A percentile compares a stretch with the other conserved stretches of the same genome.
These are phyloP conservation scores for Komagataella ulmi DNA, from an alignment of 805 yeast species.

Conservation along the genomic window DNA sequence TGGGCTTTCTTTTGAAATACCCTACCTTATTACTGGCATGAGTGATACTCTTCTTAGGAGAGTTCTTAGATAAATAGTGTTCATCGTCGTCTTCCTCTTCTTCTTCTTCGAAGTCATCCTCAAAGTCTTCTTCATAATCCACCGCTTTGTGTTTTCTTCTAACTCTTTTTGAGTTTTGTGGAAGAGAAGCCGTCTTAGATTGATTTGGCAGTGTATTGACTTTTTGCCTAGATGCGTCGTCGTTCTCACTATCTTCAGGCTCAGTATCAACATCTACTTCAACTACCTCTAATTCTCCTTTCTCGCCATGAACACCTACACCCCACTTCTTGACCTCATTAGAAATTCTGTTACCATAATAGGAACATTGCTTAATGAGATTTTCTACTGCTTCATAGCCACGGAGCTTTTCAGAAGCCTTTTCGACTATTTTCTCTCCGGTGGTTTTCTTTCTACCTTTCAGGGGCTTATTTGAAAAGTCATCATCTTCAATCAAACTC, in stretches of 20 bases:
- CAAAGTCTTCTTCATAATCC: slow-evolving; percentile 10
- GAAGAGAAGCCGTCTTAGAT: not conserved
- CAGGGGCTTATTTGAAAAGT: slow-evolving; percentile 22
- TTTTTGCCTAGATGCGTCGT: not conserved
- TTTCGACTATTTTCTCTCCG: slow-evolving; percentile 67
- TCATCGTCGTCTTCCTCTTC: slow-evolving; percentile 8
- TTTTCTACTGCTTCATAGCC: slow-evolving; percentile 95
- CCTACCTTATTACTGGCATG: slow-evolving; percentile 7
- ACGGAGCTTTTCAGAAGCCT: slow-evolving; percentile 52
- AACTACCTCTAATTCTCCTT: slow-evolving; percentile 55
- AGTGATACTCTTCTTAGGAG: not conserved
- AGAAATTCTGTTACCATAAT: slow-evolving; percentile 59
- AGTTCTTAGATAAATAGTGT: slow-evolving; percentile 7
- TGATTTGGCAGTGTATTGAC: not conserved
- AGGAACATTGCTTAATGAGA: slow-evolving; percentile 72
- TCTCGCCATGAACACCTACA: slow-evolving; percentile 49
- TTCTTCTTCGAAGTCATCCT: slow-evolving; percentile 17
- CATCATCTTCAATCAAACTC: slow-evolving; percentile 42
- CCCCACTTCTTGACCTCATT: slow-evolving; percentile 80
- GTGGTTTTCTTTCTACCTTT: slow-evolving; percentile 35
- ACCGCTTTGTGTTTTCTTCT: not conserved
- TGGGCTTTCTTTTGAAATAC: slow-evolving; percentile 64
- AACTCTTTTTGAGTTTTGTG: not conserved
- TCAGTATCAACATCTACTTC: slow-evolving; percentile 27
- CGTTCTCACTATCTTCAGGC: slow-evolving; percentile 9